phyloP scores from a whole-genome alignment of 2,329 filamentous ascomycete species.

The Ustulina deusta region DNA sequence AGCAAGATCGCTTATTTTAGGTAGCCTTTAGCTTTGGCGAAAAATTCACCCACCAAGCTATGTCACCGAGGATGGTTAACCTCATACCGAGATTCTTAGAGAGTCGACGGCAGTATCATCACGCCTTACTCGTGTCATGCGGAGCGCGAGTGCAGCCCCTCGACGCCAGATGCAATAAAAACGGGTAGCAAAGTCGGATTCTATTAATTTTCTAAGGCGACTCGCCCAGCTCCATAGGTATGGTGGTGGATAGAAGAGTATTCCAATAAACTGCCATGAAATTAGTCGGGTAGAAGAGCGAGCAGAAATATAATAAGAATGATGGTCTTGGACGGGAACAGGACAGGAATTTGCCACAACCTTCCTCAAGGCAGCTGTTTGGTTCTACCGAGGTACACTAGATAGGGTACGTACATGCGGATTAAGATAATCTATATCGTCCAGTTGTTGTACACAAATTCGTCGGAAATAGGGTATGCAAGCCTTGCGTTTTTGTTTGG shows the following conservation, averaged over 20 bases:
- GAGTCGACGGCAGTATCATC: no score
- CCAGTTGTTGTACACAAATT: neutral
- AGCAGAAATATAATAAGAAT: neutral
- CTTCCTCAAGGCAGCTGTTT: neutral
- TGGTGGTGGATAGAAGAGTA: neutral
- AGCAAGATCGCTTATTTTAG: neutral
- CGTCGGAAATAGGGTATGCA: conserved; percentile 4
- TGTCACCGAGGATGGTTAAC: no score
- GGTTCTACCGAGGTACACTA: neutral
- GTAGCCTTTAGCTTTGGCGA: no score
- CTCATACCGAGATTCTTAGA: no score
- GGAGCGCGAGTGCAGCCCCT: neutral
- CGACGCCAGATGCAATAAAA: neutral
- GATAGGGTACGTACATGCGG: neutral
- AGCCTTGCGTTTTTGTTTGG: conserved; percentile 20
- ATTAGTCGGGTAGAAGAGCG: no score
- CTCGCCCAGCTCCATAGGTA: neutral
- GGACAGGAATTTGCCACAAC: conserved; percentile 3
- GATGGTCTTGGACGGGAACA: neutral
- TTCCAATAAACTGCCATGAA: neutral
- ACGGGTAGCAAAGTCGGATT: neutral
- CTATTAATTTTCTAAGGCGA: neutral
- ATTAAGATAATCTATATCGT: neutral
- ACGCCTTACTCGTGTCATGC: neutral
- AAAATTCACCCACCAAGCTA: no score